A percentile compares a stretch with the other conserved stretches of the same genome.
Conservation (phyloP, 2,329 filamentous ascomycete genomes). For the Neoascochyta sp. region DNA sequence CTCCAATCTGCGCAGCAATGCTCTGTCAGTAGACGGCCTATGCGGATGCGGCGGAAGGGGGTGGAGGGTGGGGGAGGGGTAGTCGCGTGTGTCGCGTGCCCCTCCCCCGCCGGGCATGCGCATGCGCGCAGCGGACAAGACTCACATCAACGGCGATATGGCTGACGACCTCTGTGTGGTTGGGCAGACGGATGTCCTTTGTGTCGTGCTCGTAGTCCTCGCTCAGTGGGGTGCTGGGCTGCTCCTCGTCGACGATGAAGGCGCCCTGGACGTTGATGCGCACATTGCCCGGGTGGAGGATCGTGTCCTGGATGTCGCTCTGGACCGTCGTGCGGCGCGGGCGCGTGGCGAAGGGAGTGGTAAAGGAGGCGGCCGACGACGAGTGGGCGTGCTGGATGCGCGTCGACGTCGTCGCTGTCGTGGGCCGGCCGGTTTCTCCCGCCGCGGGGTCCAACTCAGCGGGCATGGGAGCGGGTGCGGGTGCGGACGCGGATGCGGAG, state of each 20-base stretch:
- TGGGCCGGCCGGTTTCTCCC: constrained; percentile 27
- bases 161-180: constrained; percentile 91
- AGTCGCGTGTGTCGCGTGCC: constrained; percentile 22
- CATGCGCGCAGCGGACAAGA: constrained; percentile 20
- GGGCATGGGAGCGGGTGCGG: too few species aligned
- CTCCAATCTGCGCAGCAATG: constrained; percentile 68
- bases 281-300: constrained; percentile 63
- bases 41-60: background rate
- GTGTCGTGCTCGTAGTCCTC: constrained; percentile 67
- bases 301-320: constrained; percentile 50
- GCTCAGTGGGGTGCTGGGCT: constrained; percentile 47
- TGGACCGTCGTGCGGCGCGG: constrained; percentile 30
- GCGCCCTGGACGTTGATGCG: constrained; percentile 96
- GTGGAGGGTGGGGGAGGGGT: background rate
- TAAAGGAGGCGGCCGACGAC: constrained; percentile 8
- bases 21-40: constrained; percentile 12
- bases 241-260: constrained; percentile 81
- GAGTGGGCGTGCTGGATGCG: constrained; percentile 9
- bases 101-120: constrained; percentile 7
- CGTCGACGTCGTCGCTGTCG: constrained; percentile 16
- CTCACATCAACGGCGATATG: constrained; percentile 94
- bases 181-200: constrained; percentile 91
- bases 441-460: constrained; percentile 27
- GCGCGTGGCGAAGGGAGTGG: constrained; percentile 16
- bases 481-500: constrained; percentile 30